A percentile compares a stretch with the other conserved stretches of the same genome.
Conservation (phyloP, 306 rosid species). For the Hippophae rhamnoides region DNA sequence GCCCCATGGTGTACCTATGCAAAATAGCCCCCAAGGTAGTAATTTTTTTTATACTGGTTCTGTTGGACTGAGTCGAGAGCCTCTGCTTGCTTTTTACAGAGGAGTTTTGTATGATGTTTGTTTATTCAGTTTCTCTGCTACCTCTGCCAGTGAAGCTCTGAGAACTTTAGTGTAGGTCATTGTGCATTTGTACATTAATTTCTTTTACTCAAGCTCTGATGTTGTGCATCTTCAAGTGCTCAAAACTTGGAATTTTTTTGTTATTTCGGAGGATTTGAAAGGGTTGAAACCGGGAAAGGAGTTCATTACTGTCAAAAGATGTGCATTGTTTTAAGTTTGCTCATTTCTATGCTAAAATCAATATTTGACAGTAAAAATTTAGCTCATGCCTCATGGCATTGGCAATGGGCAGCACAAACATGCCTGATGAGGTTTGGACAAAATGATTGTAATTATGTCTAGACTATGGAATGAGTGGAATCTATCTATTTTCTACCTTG, state of each 20-base stretch:
- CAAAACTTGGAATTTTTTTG: not conserved
- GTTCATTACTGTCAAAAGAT: not conserved
- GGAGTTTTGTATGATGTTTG: slow-evolving; percentile 35
- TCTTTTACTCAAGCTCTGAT: slow-evolving; percentile 42
- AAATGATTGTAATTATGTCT: too few relatives aligned
- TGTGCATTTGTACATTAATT: slow-evolving; percentile 50
- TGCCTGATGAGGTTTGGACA: too few relatives aligned
- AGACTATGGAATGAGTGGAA: too few relatives aligned
- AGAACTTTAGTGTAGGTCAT: slow-evolving; percentile 35
- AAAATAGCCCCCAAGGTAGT: slow-evolving; percentile 35
- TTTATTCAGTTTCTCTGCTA: slow-evolving; percentile 43
- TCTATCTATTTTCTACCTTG: too few relatives aligned
- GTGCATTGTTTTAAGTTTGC: too few relatives aligned
- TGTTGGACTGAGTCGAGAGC: slow-evolving; percentile 40
- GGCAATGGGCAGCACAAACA: too few relatives aligned
- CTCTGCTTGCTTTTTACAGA: slow-evolving; percentile 22
- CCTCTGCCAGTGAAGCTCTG: slow-evolving; percentile 54
- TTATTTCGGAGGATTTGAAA: not conserved
- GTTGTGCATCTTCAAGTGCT: slow-evolving; percentile 21
- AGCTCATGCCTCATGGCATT: too few relatives aligned
- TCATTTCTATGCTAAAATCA: too few relatives aligned
- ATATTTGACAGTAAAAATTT: too few relatives aligned
- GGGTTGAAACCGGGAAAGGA: not conserved
- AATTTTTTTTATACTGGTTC: slow-evolving; percentile 40
- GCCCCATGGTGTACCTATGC: slow-evolving; percentile 40